phyloP scores from a whole-genome alignment of 2,329 filamentous ascomycete species.

The Beauveria sp. region DNA sequence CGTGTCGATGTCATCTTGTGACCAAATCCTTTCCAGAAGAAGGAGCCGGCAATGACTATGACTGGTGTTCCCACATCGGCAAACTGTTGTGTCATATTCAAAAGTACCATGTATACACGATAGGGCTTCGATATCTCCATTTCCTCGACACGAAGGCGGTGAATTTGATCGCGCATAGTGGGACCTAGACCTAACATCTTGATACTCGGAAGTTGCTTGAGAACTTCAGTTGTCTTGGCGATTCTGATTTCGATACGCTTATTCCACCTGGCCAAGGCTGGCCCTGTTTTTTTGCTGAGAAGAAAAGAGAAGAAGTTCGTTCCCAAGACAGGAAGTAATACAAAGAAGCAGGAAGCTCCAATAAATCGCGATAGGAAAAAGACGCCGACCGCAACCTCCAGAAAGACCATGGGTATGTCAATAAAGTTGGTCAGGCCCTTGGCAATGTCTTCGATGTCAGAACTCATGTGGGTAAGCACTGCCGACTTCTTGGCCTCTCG shows the following conservation, averaged over 20 bases:
- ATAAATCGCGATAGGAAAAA: neutral
- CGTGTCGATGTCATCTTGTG: neutral
- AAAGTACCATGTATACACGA: neutral
- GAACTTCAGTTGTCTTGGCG: neutral
- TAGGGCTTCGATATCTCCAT: neutral
- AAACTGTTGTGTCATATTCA: neutral
- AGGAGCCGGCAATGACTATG: neutral
- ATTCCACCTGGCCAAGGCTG: neutral
- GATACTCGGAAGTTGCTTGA: neutral
- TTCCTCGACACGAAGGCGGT: neutral
- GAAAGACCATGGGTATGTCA: neutral
- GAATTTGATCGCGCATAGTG: neutral
- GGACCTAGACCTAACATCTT: constrained; percentile 4
- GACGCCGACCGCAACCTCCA: neutral
- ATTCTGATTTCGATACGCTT: neutral
- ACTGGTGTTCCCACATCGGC: neutral
- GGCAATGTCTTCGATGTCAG: neutral
- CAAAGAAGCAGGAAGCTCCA: neutral
- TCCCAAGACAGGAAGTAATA: neutral
- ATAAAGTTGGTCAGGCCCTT: neutral
- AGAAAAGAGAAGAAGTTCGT: neutral
- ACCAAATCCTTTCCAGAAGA: constrained; percentile 2
- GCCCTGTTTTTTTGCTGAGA: neutral
- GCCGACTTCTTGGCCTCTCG: constrained; percentile 20
- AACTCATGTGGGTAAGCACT: constrained; percentile 6